phyloP scores from a whole-genome alignment of 176 grass and related monocot genomes.

The Eremochloa ophiuroides region DNA sequence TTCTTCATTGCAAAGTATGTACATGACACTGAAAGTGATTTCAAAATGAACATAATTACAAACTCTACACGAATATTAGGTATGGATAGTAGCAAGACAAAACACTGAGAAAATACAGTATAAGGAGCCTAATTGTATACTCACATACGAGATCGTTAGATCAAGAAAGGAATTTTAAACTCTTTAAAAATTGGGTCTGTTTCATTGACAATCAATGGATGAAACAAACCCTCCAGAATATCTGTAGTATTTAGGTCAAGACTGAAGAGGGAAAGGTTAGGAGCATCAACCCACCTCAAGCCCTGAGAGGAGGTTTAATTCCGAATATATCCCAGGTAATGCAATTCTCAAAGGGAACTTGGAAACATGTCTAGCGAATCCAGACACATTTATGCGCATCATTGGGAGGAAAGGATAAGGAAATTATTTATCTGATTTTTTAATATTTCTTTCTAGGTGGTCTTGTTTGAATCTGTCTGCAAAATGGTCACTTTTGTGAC shows the following conservation, averaged over 20 bases:
- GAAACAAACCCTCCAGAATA: background rate
- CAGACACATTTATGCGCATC: background rate
- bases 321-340: too few species aligned
- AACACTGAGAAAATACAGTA: background rate
- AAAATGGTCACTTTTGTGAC: background rate
- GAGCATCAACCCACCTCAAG: background rate
- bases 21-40: slow-evolving; percentile 78
- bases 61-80: background rate
- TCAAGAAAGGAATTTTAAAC: background rate
- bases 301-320: background rate
- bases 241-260: background rate
- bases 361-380: background rate
- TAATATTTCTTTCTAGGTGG: background rate
- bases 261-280: background rate
- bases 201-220: background rate
- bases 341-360: background rate
- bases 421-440: background rate
- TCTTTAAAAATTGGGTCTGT: background rate
- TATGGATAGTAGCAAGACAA: background rate
- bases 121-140: background rate
- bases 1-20: slow-evolving; percentile 96
- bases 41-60: background rate
- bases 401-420: background rate
- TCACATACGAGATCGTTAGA: background rate
- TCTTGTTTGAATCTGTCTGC: background rate